Base-by-base conservation (phyloP, 202 grass and related monocot genomes). In the Eragrostis tef region DNA sequence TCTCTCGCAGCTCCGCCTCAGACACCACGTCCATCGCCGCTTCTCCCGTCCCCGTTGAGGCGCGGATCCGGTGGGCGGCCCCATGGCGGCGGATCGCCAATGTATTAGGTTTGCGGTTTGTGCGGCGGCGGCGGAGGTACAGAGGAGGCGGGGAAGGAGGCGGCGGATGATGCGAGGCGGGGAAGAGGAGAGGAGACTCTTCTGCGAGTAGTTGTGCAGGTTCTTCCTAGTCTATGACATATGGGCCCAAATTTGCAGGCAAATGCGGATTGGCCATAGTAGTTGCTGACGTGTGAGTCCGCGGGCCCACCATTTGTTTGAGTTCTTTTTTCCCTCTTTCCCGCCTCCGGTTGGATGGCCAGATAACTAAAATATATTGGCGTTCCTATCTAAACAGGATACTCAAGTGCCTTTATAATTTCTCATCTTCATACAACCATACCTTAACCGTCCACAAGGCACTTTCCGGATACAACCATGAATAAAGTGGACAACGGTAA, bases 1-100 rank as follows among this genome's bases (percentile, higher is more conserved):
- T 93, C 71, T 88, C 79, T 73, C 69, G 70, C 41, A 93, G 80
- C 83, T 93, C 88, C 53, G 83, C 83, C 91, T 93, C 86, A 15
- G 86, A 81, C 71, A 88, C 91, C 86, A 85, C 76, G 80, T 93
- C 91, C 79, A 93, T 90, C 45, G 20, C 52, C 52, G 73, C 83
- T 39, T 57, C 71, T 52, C 43, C 79, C 12, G 9, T 14, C 13
- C 22, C 44, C 24, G 41, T 20, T 44, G 60, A 19, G 20, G 87
- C 79, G 22, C 67, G 79, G 67, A 86, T 78, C 73, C 59, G 58
- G 13, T 43, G 58, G 8, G 27, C 8, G 48, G 41, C 11, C 72
- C 57, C 41, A 13, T 15, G 12, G 67, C 73, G 59, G 31, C 15
- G 67, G 44, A 43, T 13, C 0, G 52, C n/a, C n/a, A n/a, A n/a